Evolutionary conservation across 441 rosid genomes (phyloP), one percentile per base, ranked within the genome.

Genomic region (Macaranga tanarius): DNA sequence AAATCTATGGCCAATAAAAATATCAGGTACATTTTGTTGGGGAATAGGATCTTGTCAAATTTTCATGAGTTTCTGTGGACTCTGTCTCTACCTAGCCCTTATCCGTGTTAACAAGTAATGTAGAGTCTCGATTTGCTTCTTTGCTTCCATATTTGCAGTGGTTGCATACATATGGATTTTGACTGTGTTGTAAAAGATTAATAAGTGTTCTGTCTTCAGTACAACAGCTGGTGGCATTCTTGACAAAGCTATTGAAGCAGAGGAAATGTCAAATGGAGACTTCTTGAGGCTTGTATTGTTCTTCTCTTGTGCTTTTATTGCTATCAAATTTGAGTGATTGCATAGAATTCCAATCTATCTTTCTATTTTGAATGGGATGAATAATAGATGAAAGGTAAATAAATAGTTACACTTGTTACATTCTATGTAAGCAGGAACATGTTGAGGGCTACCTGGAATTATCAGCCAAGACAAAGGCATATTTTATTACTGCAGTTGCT

Each of bases 391-490:
- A 75, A 40, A 42, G 23, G 63, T 51, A 74, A 42, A 7, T 10
- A 25, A 25, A 61, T 26, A 25, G 19, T 34, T 62, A 38, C 45
- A 12, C 48, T 57, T 59, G 20, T 76, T 8, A 51, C 19, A 23
- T 65, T 11, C 38, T 25, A 54, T 70, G 28, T 58, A 60, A 73
- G 79, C 86, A 92, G 97, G 91, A 90, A 59, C 97, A 95, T 68
- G 79, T 80, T 10, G 98, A 95, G 87, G 95, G 94, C 59, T 91
- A 92, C 87, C 73, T 87, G 76, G 88, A 87, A 80, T 82, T 92
- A 73, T 92, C 99, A 0, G 95, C 91, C 79, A 95, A 91, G 88
- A 89, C 98, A 10, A 91, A 91, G 76, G 81, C 83, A 16, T 95
- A 82, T 74, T 92, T 95, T 70, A 75, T 84, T 17, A 85, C 96